Base-by-base conservation (phyloP, 805 yeast genomes). In the Lachancea thermotolerans region DNA sequence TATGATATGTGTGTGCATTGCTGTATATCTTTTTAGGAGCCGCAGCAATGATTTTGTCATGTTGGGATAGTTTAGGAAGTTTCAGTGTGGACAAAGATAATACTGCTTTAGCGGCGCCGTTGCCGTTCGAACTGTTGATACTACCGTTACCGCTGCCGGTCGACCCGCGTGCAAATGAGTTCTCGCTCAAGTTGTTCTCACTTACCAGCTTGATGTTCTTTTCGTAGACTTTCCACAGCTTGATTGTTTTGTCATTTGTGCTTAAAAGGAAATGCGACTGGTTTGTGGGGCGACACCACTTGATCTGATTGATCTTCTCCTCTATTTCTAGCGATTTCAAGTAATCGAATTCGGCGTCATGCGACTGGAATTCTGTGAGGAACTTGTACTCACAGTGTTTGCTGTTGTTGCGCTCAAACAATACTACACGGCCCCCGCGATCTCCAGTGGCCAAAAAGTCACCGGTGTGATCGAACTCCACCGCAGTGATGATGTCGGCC, bases 311-410 rank as follows among this genome's bases (percentile, higher is more conserved):
- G 67, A 93, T 95, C 66, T 91, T 91, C 70, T 93, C 99, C 68
- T 93, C 99, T 60, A 93, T 95, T 68, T 95, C 99, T 53, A 93
- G 73, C 18, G 95, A 85, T 69, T 95, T 93, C 53, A 93, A 74
- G 69, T 93, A 93, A 68, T 93, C 99, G 61, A 93, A 93, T 67
- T 93, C 99, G 9, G 98, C 97, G 67, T 93, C 99, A 68, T 93
- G 99, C 62, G 89, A 79, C 72, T 93, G 99, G 68, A 93, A 93
- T 66, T 93, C 99, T 16, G 98, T 93, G 60, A 86, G 83, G 68
- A 93, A 93, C 59, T 88, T 81, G 70, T 93, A 95, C 66, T 95
- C 99, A 66, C 97, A 90, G 41, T 75, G 58, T 76, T 83, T 66
- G 59, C 80, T 80, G 53, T 70, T 82, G 64, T 87, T 89, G 57